These are phyloP conservation scores for Mycena leptocephala DNA, from an alignment of 768 basidiomycete species.

Conservation along the genomic window DNA sequence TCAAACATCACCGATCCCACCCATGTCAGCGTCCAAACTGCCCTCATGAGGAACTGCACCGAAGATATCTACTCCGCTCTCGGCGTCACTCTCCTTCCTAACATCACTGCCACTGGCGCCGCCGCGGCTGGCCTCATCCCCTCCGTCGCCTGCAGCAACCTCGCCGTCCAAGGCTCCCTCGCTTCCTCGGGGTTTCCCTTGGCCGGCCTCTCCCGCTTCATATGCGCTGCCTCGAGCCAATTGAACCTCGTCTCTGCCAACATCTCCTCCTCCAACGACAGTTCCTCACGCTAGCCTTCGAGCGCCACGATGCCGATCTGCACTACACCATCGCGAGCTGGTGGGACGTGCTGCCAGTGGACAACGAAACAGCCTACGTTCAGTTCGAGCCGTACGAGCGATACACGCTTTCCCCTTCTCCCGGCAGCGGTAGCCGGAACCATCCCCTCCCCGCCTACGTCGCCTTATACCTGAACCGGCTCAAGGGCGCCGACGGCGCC, in stretches of 20 bases:
- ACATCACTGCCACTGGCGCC: background rate
- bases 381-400: background rate
- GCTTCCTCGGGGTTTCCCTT: background rate
- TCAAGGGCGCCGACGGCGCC: background rate
- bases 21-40: background rate
- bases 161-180: background rate
- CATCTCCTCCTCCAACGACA: background rate
- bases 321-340: background rate
- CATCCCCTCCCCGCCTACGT: background rate
- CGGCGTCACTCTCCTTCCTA: background rate
- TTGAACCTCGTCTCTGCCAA: background rate
- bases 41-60: background rate
- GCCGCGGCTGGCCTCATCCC: background rate
- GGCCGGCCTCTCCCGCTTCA: background rate
- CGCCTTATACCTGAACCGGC: background rate
- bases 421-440: background rate
- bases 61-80: background rate
- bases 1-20: background rate
- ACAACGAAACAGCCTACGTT: background rate
- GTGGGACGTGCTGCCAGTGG: background rate
- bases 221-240: background rate
- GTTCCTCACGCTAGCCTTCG: background rate
- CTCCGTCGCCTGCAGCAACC: background rate
- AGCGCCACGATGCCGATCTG: background rate
- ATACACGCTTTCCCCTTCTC: background rate